Evolutionary conservation across 139 green algal genomes (phyloP), one percentile per base, ranked within the genome.

Genomic region (Zygnema cylindricum): DNA sequence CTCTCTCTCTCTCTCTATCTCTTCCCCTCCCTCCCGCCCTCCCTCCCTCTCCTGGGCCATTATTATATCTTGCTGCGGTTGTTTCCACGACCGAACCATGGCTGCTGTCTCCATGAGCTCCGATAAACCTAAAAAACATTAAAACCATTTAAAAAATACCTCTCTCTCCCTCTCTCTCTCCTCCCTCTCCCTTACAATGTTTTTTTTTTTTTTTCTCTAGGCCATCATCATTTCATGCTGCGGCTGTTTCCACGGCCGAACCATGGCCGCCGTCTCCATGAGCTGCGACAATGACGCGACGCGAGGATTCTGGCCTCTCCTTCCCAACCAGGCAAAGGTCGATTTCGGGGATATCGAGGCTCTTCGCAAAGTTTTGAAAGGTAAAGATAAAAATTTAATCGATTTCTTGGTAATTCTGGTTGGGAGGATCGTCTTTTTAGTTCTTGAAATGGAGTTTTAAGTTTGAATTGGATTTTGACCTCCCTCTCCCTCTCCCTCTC

Each of bases 221-320:
- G 84, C 84, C 73, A 97, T 97, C 84, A 93, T 99, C 38, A 86
- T 99, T 3, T 99, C 98, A 92, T 96, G 95, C 0, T 86, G 89
- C 35, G 93, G 96, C 90, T 99, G 99, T 95, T 99, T 99, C 87
- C 98, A 98, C 95, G 97, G 97, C 71, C 93, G 97, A 82, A 99
- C 97, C 42, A 94, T 98, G 55, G 91, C 93, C 23, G 97, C 97
- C 83, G 95, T 99, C 77, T 98, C 95, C 39, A 96, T 95, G 30
- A 98, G 94, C 69, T 97, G 95, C 41, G 95, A 97, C 73, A 95
- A 96, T 21, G 93, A 91, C 39, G 89, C 87, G 75, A 96, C 90
- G 55, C 85, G 90, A 82, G 95, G 93, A 33, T 97, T 97, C 85
- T 94, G 97, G 3, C 97, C 97, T 16, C 98, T 95, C 91, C 97